A percentile compares a stretch with the other conserved stretches of the same genome.
These are phyloP conservation scores for Cornus kousa DNA, from an alignment of 148 eudicot genomes.

Conservation along the genomic window DNA sequence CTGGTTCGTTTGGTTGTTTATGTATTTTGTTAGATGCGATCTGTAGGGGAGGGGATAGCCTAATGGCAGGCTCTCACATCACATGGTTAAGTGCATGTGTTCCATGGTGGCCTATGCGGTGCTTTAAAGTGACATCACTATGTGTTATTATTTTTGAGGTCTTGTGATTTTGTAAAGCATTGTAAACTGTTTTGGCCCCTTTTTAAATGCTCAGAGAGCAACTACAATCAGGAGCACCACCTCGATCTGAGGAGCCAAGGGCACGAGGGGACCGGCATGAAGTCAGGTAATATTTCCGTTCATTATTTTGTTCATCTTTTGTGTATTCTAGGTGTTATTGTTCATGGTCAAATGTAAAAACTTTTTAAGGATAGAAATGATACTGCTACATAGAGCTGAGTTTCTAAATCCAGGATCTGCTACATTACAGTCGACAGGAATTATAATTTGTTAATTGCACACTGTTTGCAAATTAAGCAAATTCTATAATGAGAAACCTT, in stretches of 20 bases:
- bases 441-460: background rate
- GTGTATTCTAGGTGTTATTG: background rate
- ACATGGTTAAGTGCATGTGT: no score
- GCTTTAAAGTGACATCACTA: no score
- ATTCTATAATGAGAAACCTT: background rate
- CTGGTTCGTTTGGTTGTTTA: no score
- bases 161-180: background rate
- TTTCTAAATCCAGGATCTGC: background rate
- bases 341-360: background rate
- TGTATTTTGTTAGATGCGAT: no score
- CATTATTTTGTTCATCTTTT: background rate
- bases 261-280: conserved; percentile 64
- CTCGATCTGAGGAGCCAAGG: conserved; percentile 89
- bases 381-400: no score
- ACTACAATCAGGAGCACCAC: conserved; percentile 58
- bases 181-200: background rate
- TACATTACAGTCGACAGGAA: background rate
- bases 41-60: no score
- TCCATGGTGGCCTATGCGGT: no score
- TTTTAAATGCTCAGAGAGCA: conserved; percentile 49
- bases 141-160: background rate
- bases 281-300: conserved; percentile 29
- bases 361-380: background rate
- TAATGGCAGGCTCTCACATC: no score
- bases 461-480: background rate